These are phyloP conservation scores for Metschnikowia sp. DNA, from an alignment of 805 yeast species.

Conservation along the genomic window DNA sequence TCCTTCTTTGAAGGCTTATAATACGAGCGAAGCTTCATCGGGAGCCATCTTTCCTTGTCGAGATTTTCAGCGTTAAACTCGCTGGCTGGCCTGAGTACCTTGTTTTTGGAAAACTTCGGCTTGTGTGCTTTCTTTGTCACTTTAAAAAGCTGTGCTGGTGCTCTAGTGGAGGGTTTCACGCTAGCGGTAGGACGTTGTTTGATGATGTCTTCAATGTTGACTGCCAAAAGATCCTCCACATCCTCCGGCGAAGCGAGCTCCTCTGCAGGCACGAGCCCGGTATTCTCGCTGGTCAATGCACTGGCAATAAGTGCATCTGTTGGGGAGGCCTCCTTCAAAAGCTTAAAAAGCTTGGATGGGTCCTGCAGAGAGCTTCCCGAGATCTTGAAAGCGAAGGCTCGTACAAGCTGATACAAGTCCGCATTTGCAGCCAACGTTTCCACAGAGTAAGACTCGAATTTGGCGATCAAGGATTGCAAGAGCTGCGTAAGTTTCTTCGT, in stretches of 20 bases:
- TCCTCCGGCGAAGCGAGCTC: constrained; percentile 17
- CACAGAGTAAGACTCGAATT: constrained; percentile 5
- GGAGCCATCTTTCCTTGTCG: constrained; percentile 83
- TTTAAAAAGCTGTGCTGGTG: constrained; percentile 10
- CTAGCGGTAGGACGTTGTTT: constrained; percentile 1
- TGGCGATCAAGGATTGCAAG: constrained; percentile 2
- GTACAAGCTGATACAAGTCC: constrained; percentile 25
- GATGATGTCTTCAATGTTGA: constrained; percentile 25
- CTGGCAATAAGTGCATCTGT: constrained; percentile 25
- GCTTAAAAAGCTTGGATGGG: constrained; percentile 20
- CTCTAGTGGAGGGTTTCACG: background rate
- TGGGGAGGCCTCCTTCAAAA: constrained; percentile 18
- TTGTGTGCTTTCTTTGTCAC: constrained; percentile 24
- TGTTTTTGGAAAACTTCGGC: constrained; percentile 15
- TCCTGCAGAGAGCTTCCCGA: constrained; percentile 17
- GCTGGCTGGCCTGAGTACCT: constrained; percentile 12
- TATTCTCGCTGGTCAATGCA: constrained; percentile 19
- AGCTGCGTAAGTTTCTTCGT: constrained; percentile 2
- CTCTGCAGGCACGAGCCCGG: constrained; percentile 19
- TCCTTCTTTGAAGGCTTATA: constrained; percentile 61
- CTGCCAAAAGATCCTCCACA: constrained; percentile 32
- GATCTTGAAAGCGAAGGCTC: constrained; percentile 30
- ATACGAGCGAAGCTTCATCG: constrained; percentile 78
- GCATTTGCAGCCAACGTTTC: constrained; percentile 12
- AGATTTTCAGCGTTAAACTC: constrained; percentile 21